Conservation (phyloP, 2,329 filamentous ascomycete genomes). For the Madurella mycetomatis region DNA sequence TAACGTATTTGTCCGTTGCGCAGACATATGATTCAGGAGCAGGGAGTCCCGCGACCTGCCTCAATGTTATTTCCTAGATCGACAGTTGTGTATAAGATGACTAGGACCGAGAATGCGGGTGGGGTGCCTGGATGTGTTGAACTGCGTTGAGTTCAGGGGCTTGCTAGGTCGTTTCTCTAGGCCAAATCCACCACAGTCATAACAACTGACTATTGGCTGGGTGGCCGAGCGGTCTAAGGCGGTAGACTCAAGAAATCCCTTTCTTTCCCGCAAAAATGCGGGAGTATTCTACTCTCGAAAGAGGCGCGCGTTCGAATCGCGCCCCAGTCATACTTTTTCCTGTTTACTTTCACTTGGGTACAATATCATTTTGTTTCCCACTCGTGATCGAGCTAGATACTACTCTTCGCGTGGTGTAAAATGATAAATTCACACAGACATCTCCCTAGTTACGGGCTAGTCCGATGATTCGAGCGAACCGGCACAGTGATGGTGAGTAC, state of each 20-base stretch:
- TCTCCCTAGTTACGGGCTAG: too few species aligned
- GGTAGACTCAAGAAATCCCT: constrained; percentile 24
- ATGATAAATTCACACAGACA: too few species aligned
- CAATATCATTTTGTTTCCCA: background rate
- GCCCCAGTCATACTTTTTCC: constrained; percentile 22
- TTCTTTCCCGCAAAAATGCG: constrained; percentile 15
- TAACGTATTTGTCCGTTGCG: too few species aligned
- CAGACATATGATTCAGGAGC: too few species aligned
- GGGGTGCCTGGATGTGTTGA: too few species aligned
- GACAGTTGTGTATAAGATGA: too few species aligned
- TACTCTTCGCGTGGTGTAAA: too few species aligned
- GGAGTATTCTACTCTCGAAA: constrained; percentile 25
- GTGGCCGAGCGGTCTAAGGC: constrained; percentile 28
- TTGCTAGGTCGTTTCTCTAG: background rate
- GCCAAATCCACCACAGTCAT: background rate
- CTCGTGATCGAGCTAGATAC: background rate
- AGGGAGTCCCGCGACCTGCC: too few species aligned
- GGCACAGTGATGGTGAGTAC: background rate
- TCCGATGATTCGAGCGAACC: background rate
- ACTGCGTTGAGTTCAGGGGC: background rate
- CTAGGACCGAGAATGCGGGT: too few species aligned
- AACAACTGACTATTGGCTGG: constrained; percentile 15
- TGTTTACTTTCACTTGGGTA: background rate
- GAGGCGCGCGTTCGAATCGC: constrained; percentile 28
- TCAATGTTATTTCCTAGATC: too few species aligned